Base-by-base conservation (phyloP, 441 rosid genomes). In the Mallotus repandus region DNA sequence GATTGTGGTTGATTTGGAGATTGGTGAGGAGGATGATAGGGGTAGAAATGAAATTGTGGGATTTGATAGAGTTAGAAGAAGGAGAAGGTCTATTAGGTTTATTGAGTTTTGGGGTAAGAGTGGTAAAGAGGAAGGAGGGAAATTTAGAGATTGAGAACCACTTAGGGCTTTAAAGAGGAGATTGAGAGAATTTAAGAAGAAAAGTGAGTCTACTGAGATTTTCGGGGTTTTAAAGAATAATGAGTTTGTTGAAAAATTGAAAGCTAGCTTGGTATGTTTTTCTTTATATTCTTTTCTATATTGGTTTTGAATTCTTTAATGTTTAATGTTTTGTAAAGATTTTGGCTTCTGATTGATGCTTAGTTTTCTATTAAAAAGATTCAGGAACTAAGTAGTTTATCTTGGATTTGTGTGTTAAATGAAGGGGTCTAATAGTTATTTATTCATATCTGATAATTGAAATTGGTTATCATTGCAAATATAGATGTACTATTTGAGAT, bases 161-260 rank as follows among this genome's bases (percentile, higher is more conserved):
- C 88, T 92, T 76, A 86, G 88, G 82, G 83, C 83, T 11, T 79
- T 92, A 69, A 89, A 87, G 80, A 87, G 74, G 76, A 83, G 89
- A 79, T 74, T 92, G 63, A 86, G 84, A 80, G 95, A 92, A 74
- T 84, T 94, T 58, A 97, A 94, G 89, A 89, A 84, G 85, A 90
- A 87, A 77, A 89, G 83, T 69, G 86, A 83, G 68, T 67, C 74
- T 2, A 83, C 68, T 38, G 98, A 94, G 53, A 71, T 90, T 38
- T 82, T 91, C 72, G 89, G 85, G 75, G 91, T 93, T 14, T 79
- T 91, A 55, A 89, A 85, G 88, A 87, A 83, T 76, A 82, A 80
- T 66, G 99, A 93, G 61, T 81, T 93, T 74, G 84, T 92, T 55
- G 93, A 91, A 87, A 93, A 91, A 84, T 77, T 95, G 66, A 93